Conservation (phyloP, 2,329 filamentous ascomycete species). For the Stagonosporopsis vannaccii region DNA sequence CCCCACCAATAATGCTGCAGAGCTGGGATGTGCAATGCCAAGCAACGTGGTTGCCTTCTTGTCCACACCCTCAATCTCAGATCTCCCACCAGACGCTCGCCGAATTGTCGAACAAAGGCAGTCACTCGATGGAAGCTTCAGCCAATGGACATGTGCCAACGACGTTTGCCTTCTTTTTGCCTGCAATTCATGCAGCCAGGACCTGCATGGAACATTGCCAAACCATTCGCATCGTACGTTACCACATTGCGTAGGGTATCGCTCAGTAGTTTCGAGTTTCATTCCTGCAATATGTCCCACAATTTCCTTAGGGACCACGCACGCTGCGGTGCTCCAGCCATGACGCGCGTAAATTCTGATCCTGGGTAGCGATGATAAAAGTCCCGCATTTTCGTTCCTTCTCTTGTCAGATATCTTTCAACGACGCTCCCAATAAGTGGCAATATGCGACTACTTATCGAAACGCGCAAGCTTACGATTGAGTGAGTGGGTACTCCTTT, state of each 20-base stretch:
- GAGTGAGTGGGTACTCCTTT: constrained; percentile 20
- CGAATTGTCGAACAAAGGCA: neutral
- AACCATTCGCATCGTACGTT: neutral
- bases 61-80: constrained; percentile 6
- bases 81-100: neutral
- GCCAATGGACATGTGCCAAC: neutral
- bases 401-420: neutral
- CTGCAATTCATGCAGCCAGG: constrained; percentile 1
- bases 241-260: neutral
- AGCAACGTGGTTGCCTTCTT: constrained; percentile 3
- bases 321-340: neutral
- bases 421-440: neutral
- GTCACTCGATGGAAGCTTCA: neutral
- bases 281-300: neutral
- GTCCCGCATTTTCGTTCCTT: constrained; percentile 2
- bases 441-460: constrained; percentile 19
- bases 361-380: constrained; percentile 6
- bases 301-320: constrained; percentile 8
- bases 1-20: constrained; percentile 6
- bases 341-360: constrained; percentile 6
- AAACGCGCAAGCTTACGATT: constrained; percentile 11
- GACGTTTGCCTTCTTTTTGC: constrained; percentile 5
- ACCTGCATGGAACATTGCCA: neutral
- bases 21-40: neutral
- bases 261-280: constrained; percentile 1